A percentile compares a stretch with the other conserved stretches of the same genome.
Evolutionary conservation across 805 yeast genomes (phyloP).

Genomic region (Hanseniaspora valbyensis): DNA sequence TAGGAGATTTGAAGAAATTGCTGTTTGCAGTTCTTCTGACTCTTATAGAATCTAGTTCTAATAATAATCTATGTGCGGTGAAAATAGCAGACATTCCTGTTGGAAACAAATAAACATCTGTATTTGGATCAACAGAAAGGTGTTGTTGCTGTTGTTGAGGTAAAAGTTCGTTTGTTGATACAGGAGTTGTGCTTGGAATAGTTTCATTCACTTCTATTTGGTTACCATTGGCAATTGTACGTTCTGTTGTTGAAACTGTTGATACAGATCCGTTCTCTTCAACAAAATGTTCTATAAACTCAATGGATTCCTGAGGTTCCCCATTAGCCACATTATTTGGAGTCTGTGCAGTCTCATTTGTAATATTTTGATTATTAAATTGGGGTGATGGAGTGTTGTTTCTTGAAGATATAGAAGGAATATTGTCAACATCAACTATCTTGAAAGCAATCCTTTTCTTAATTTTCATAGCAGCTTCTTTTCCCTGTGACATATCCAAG

Average conservation of each 20-base stretch:
- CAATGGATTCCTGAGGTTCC: conserved; percentile 8
- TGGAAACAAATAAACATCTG: conserved; percentile 75
- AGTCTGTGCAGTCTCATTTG: neutral
- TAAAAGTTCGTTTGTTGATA: no score
- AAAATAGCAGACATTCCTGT: conserved; percentile 91
- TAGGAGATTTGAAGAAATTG: conserved; percentile 4
- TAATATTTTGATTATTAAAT: conserved; percentile 27
- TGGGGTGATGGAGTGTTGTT: conserved; percentile 16
- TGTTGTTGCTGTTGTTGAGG: neutral
- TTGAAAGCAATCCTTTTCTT: conserved; percentile 64
- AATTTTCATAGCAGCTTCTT: conserved; percentile 64
- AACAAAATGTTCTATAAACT: conserved; percentile 16
- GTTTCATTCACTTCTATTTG: no score
- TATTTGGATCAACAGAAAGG: conserved; percentile 29
- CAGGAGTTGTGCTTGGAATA: no score
- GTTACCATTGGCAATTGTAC: neutral
- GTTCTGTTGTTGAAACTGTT: conserved; percentile 11
- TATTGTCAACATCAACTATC: conserved; percentile 34
- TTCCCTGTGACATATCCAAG: conserved; percentile 63
- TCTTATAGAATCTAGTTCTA: conserved; percentile 31
- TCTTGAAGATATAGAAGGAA: conserved; percentile 15
- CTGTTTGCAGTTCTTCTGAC: conserved; percentile 22
- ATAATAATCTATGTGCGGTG: conserved; percentile 56
- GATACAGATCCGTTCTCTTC: conserved; percentile 14
- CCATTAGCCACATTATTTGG: neutral